A percentile compares a stretch with the other conserved stretches of the same genome.
Evolutionary conservation across 768 basidiomycete species (phyloP).

Genomic region (Tulasnella sp.): DNA sequence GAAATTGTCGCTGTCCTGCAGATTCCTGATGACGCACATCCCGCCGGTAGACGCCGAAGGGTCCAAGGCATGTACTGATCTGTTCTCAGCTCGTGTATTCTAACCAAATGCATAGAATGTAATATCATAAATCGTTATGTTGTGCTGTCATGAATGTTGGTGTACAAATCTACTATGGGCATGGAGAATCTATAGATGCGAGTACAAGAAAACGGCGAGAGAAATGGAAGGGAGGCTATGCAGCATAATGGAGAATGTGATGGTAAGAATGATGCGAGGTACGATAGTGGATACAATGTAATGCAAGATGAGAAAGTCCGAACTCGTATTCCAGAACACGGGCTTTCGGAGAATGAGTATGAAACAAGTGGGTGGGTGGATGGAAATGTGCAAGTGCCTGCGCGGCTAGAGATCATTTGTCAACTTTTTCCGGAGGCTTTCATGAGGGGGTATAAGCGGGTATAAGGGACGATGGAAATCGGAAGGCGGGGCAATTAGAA

Average conservation of each 20-base stretch:
- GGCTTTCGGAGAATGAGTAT: background rate
- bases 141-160: background rate
- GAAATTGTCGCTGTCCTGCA: background rate
- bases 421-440: no score
- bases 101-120: no score
- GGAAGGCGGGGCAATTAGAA: background rate
- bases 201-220: no score
- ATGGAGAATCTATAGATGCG: background rate
- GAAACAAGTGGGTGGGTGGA: background rate
- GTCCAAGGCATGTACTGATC: no score
- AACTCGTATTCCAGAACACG: conserved; percentile 1
- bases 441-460: background rate
- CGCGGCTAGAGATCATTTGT: background rate
- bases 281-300: background rate
- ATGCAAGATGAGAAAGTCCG: background rate
- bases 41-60: background rate
- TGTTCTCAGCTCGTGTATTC: no score
- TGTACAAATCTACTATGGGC: background rate
- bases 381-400: background rate
- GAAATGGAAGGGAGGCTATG: no score
- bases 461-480: background rate
- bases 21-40: background rate
- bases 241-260: no score
- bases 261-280: background rate
- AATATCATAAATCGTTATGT: background rate